phyloP scores from a whole-genome alignment of 2,329 filamentous ascomycete genomes.

The Aspergillus neotritici region DNA sequence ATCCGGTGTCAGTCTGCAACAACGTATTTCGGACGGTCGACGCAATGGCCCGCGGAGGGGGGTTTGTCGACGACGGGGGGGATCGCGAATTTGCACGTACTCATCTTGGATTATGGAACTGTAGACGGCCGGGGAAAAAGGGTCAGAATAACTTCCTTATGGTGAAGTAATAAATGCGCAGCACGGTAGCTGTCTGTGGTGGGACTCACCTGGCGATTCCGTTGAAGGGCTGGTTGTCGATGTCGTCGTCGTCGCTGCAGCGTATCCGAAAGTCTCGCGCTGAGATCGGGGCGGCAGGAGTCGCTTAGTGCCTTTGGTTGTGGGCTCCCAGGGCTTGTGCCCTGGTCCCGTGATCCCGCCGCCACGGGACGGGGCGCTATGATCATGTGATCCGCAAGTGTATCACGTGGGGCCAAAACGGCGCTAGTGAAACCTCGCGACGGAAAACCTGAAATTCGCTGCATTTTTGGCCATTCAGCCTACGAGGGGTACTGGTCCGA shows the following conservation, averaged over 20 bases:
- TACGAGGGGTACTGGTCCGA: too few species aligned
- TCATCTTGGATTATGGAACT: slow-evolving; percentile 54
- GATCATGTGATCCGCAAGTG: neutral
- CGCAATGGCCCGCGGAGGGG: slow-evolving; percentile 13
- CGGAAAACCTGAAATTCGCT: too few species aligned
- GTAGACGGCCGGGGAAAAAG: slow-evolving; percentile 12
- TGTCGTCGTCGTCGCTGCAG: slow-evolving; percentile 39
- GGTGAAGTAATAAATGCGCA: slow-evolving; percentile 3
- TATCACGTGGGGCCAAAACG: slow-evolving; percentile 10
- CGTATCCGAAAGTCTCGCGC: slow-evolving; percentile 36
- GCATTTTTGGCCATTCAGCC: too few species aligned
- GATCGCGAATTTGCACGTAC: slow-evolving; percentile 42
- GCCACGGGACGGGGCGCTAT: neutral
- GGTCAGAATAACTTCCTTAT: slow-evolving; percentile 17
- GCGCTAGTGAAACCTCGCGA: too few species aligned
- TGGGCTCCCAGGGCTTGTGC: slow-evolving; percentile 27
- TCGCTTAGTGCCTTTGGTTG: slow-evolving; percentile 41
- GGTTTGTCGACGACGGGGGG: slow-evolving; percentile 15
- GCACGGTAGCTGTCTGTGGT: slow-evolving; percentile 1
- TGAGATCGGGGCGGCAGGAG: slow-evolving; percentile 27
- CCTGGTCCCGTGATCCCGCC: slow-evolving; percentile 24
- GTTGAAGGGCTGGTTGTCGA: slow-evolving; percentile 43
- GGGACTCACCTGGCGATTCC: slow-evolving; percentile 40
- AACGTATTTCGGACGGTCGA: slow-evolving; percentile 11
- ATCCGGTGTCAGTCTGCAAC: slow-evolving; percentile 41